Evolutionary conservation across 2,329 filamentous ascomycete genomes (phyloP).

Genomic region (Sporothrix humicola): DNA sequence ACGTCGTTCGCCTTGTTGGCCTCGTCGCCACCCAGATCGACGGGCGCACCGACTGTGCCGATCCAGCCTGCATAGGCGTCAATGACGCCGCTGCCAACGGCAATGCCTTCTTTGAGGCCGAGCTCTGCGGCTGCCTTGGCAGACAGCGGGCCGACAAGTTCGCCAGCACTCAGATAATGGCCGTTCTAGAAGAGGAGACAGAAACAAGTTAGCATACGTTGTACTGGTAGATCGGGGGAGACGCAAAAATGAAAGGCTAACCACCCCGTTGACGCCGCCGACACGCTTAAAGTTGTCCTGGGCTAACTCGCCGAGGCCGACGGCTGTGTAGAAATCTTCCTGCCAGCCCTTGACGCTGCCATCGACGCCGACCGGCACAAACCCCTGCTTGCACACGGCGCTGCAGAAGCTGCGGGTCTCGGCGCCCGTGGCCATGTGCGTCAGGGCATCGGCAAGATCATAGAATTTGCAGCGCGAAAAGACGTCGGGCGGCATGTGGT

Average conservation of each 20-base stretch:
- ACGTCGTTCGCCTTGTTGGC: constrained; percentile 90
- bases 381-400: constrained; percentile 96
- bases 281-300: constrained; percentile 90
- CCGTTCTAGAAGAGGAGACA: constrained; percentile 71
- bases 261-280: constrained; percentile 92
- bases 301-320: constrained; percentile 83
- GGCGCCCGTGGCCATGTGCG: constrained; percentile 89
- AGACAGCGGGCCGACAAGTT: constrained; percentile 83
- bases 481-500: constrained; percentile 90
- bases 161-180: constrained; percentile 86
- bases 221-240: background rate
- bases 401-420: constrained; percentile 95
- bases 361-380: constrained; percentile 94
- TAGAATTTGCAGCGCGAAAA: constrained; percentile 97
- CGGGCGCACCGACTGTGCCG: constrained; percentile 96
- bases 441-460: constrained; percentile 89
- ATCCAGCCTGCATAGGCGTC: constrained; percentile 99
- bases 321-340: constrained; percentile 85
- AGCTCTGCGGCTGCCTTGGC: constrained; percentile 83
- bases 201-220: constrained; percentile 18
- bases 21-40: constrained; percentile 72
- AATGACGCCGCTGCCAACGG: constrained; percentile 94
- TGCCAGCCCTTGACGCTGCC: constrained; percentile 98
- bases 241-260: constrained; percentile 61
- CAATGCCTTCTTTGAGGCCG: constrained; percentile 83